A percentile compares a stretch with the other conserved stretches of the same genome.
Conservation (phyloP, 257 asterid species). For the Linderniella brevidens region DNA sequence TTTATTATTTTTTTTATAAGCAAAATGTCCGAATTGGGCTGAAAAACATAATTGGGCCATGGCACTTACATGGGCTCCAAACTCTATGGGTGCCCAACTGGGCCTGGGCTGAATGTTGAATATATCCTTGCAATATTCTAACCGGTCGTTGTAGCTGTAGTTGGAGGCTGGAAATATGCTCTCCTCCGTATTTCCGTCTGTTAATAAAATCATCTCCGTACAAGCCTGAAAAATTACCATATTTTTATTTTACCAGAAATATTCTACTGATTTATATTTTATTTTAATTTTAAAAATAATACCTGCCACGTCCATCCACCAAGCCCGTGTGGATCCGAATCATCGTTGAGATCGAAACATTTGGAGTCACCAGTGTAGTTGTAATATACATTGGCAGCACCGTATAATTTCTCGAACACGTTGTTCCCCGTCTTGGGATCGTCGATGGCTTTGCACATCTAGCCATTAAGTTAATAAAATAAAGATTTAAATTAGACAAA, state of each 20-base stretch:
- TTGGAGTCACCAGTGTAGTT: slow-evolving; percentile 41
- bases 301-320: slow-evolving; percentile 92
- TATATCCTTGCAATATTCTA: slow-evolving; percentile 16
- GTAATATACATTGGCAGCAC: slow-evolving; percentile 52
- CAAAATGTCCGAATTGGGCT: not conserved
- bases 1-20: not conserved
- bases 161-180: slow-evolving; percentile 47
- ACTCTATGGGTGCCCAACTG: slow-evolving; percentile 55
- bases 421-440: slow-evolving; percentile 36
- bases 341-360: slow-evolving; percentile 38
- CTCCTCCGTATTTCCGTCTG: slow-evolving; percentile 33
- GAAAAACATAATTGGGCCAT: not conserved
- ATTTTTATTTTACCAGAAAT: not conserved
- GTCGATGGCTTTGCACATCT: slow-evolving; percentile 91
- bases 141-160: slow-evolving; percentile 32
- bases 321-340: slow-evolving; percentile 69
- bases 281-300: not conserved
- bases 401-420: slow-evolving; percentile 43
- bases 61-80: slow-evolving; percentile 59
- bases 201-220: slow-evolving; percentile 66
- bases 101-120: slow-evolving; percentile 54
- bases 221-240: slow-evolving; percentile 35
- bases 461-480: not conserved
- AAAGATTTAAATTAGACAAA: not conserved
- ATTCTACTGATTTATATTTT: not conserved